Evolutionary conservation across 2,329 filamentous ascomycete species (phyloP), one percentile per base, ranked within the genome.

Genomic region (Trichoderma brevicompactum): DNA sequence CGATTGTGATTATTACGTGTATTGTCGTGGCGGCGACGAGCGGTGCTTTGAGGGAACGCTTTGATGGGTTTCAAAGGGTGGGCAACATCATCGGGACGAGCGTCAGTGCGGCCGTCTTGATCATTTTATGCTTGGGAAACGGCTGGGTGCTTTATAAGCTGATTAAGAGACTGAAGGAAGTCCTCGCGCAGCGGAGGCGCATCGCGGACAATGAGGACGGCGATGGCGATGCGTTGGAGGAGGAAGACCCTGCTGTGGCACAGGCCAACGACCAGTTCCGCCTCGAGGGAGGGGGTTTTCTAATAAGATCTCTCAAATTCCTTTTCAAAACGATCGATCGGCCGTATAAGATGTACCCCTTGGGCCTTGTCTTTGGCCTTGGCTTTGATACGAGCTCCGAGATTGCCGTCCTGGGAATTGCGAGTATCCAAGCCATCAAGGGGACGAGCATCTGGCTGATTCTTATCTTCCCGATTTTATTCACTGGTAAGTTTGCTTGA

Each of bases 351-450:
- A 97, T 97, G 93, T 95, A 96, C 70, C 93, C 92, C 0, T 80
- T 97, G 0, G 94, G 94, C 0, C 83, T 98, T 0, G 80, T 98
- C 5, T 98, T 94, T 72, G 95, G 94, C 0, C 82, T 98, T 0
- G 95, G 94, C 0, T 98, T 99, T 75, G 95, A 98, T 75, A 98
- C 95, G 0, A 96, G 91, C 46, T 96, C 92, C 7, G 94, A 99
- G 76, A 92, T 98, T 72, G 94, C 95, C 0, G 84, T 99, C 7
- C 79, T 99, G 0, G 95, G 94, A 0, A 96, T 98, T 68, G 91
- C 92, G 0, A 93, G 91, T 36, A 88, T 99, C 1, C 91, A 97
- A 72, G 94, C 91, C 0, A 88, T 92, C 0, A 84, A 90, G 67
- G 94, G 94, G 1, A 97, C 93, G 0, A 92, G 89, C 38, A 89